Evolutionary conservation across 2,329 filamentous ascomycete species (phyloP), one percentile per base, ranked within the genome.

Genomic region (Colletotrichum orbiculare): DNA sequence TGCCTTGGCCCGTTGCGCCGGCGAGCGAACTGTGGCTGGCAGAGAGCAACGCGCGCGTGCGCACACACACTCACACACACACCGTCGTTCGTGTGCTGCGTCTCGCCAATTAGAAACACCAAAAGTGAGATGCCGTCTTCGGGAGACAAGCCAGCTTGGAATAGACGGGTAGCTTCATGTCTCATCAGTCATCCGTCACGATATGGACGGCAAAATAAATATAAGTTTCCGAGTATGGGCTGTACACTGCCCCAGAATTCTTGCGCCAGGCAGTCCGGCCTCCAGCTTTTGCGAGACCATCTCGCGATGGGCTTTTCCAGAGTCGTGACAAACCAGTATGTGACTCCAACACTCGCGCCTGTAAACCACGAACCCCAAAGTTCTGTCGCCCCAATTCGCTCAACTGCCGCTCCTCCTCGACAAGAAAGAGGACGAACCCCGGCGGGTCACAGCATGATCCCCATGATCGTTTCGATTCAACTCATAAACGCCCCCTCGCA

Each of bases 321-420:
- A 35, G 35, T 34, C 35, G 34, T 12, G 17, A 13, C 45, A 48
- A 33, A 34, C 35, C 50, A 52, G 41, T 58, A 65, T 65, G 57
- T 62, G 62, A 61, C 25, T 15, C 17, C 35, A 41, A 34, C 55
- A 58, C 46, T 46, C 42, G 43, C 46, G 37, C n/a, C 15, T n/a
- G 43, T 10, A 13, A 52, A 37, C 62, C 62, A 47, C 46, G 25
- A 42, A 42, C 41, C 48, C 47, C n/a, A 11, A 37, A 15, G 12
- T 60, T 17, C 33, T 38, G 58, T 54, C 41, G 8, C n/a, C n/a
- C 34, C 46, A 45, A 37, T 50, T 47, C 15, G 56, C 8, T 12
- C 12, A 7, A 25, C 15, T 49, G 17, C 8, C n/a, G 43, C 43
- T n/a, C 35, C n/a, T 17, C 17, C 54, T 39, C n/a, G n/a, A 48